Evolutionary conservation across 192 early-diverging fungal species (phyloP).

Genomic region (Geranomyces michiganensis): DNA sequence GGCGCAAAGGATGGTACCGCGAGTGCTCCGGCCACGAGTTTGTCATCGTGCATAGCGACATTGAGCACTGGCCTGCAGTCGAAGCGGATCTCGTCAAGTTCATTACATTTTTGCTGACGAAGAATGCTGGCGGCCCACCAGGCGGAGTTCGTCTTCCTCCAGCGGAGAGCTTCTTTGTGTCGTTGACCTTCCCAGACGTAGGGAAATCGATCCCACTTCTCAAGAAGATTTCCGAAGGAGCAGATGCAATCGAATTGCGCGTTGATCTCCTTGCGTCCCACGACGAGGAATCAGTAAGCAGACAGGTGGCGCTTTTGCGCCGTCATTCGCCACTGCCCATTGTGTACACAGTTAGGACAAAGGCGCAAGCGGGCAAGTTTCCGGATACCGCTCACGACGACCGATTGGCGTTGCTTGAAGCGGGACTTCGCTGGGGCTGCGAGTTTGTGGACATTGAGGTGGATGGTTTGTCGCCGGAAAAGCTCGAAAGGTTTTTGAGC

Average conservation of each 20-base stretch:
- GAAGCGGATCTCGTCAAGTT: slow-evolving; percentile 77
- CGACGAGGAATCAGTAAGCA: slow-evolving; percentile 68
- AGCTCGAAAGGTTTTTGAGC: slow-evolving; percentile 47
- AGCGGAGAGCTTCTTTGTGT: slow-evolving; percentile 76
- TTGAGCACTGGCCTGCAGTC: slow-evolving; percentile 69
- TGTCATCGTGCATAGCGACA: slow-evolving; percentile 59
- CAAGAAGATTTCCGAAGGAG: slow-evolving; percentile 70
- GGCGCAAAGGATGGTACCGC: slow-evolving; percentile 75
- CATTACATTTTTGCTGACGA: slow-evolving; percentile 57
- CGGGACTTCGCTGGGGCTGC: slow-evolving; percentile 83
- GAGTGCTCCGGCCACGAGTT: slow-evolving; percentile 85
- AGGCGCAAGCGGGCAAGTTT: slow-evolving; percentile 86
- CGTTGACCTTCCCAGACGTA: slow-evolving; percentile 68
- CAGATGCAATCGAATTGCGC: slow-evolving; percentile 90
- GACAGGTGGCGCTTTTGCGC: slow-evolving; percentile 79
- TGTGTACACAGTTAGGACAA: slow-evolving; percentile 90
- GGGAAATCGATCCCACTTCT: slow-evolving; percentile 58
- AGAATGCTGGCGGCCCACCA: slow-evolving; percentile 17
- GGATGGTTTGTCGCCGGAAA: slow-evolving; percentile 36
- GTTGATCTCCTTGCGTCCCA: slow-evolving; percentile 76
- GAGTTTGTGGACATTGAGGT: slow-evolving; percentile 94
- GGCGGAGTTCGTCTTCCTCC: slow-evolving; percentile 41
- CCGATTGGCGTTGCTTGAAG: slow-evolving; percentile 66
- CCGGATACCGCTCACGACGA: slow-evolving; percentile 58
- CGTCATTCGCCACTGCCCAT: slow-evolving; percentile 76